Percentiles rank a stretch among this genome's conserved stretches.
These are phyloP conservation scores for Phytophthora idaei DNA, from an alignment of 352 stramenopile species.

Conservation along the genomic window DNA sequence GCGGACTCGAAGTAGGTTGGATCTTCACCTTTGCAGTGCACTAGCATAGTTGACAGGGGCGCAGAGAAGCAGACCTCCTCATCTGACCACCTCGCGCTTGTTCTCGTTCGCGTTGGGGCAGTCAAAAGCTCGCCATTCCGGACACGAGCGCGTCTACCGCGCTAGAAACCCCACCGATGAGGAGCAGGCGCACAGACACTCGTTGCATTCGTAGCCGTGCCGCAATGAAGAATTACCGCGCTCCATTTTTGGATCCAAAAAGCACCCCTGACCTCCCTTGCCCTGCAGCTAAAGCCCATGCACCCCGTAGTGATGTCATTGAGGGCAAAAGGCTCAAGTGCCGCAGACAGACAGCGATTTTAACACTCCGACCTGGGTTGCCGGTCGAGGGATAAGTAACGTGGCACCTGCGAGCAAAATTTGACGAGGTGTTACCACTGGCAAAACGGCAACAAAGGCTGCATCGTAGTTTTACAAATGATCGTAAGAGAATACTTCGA, in stretches of 20 bases:
- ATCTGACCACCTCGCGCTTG: too few relatives aligned
- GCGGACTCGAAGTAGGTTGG: conserved; percentile 23
- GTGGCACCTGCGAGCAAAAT: conserved; percentile 25
- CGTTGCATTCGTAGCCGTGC: too few relatives aligned
- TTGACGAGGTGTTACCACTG: conserved; percentile 16
- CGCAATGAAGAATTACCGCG: too few relatives aligned
- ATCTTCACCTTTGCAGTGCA: not conserved
- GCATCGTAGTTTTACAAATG: not conserved
- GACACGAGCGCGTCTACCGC: too few relatives aligned
- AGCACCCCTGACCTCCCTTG: too few relatives aligned
- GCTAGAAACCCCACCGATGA: too few relatives aligned
- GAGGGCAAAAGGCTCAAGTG: not conserved
- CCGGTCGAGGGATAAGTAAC: conserved; percentile 2
- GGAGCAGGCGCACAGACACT: too few relatives aligned
- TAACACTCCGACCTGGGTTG: conserved; percentile 16
- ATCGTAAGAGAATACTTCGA: not conserved
- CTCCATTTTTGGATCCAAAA: too few relatives aligned
- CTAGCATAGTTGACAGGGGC: not conserved
- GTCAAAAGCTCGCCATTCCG: too few relatives aligned
- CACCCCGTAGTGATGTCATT: not conserved
- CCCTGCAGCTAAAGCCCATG: too few relatives aligned
- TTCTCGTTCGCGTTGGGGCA: too few relatives aligned
- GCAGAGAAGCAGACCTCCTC: too few relatives aligned
- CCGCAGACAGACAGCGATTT: conserved; percentile 17
- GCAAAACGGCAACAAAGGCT: conserved; percentile 9